Evolutionary conservation across 257 asterid species (phyloP), one percentile per base, ranked within the genome.

Genomic region (Penstemon newberryi): DNA sequence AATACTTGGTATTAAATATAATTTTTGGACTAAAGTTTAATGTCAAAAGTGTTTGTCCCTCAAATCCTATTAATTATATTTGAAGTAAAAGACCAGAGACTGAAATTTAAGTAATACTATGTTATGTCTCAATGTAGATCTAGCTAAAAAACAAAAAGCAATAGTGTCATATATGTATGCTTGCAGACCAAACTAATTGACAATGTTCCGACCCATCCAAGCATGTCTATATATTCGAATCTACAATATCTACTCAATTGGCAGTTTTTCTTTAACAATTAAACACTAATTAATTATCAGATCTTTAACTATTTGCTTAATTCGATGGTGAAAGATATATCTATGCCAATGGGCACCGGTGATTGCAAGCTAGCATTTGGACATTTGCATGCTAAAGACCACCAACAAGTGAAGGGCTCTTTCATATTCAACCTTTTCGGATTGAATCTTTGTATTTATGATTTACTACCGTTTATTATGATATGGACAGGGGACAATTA

Each of bases 351-450:
- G 72, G 60, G 61, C 66, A 41, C 36, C 39, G 46, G 69, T 69
- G 76, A 78, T 76, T 74, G 67, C 79, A 25, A 15, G 33, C 33
- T 25, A 78, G 70, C 77, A 70, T 69, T 73, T 60, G 76, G 73
- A 59, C 67, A 60, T 73, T 46, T 70, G 61, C 63, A 58, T 39
- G 60, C 72, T 25, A 72, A 63, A 78, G 36, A 73, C 74, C 71
- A 70, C 57, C 77, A 78, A 69, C 5, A 67, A 60, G 38, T 11
- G 52, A 45, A 40, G 64, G 46, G 18, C 53, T 41, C 42, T 45
- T 0, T 11, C 5, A 41, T 61, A 42, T 4, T 64, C 9, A 25
- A 49, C 9, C 56, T 25, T 53, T 56, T 56, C 9, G 1, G 5
- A 25, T 54, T 41, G 43, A 45, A 40, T 45, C 3, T 33, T 43